Conservation (phyloP, 257 asterid species). For the Solanum tarijense region DNA sequence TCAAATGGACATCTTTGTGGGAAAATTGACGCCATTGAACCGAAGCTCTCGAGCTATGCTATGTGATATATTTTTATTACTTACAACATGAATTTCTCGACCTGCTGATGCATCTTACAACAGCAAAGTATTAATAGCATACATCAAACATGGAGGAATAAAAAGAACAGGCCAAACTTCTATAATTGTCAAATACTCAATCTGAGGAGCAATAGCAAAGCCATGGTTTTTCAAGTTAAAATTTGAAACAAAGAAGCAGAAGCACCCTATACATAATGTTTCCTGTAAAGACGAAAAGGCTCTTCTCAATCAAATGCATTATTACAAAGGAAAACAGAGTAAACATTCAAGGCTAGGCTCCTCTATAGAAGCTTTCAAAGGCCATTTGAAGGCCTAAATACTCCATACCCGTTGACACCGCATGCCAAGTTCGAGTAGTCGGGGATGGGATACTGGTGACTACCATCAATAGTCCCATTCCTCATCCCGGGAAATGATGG, state of each 20-base stretch:
- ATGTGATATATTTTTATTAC: not conserved
- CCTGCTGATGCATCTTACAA: not conserved
- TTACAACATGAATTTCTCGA: not conserved
- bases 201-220: not conserved
- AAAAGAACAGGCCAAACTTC: not conserved
- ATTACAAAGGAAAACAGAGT: not conserved
- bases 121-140: not conserved
- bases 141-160: not conserved
- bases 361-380: slow-evolving; percentile 15
- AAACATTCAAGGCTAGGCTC: slow-evolving; percentile 1
- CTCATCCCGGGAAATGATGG: slow-evolving; percentile 24
- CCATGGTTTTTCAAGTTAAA: not conserved
- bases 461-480: slow-evolving; percentile 33
- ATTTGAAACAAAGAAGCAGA: slow-evolving; percentile 6
- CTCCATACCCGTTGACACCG: slow-evolving; percentile 52
- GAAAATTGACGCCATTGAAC: not conserved
- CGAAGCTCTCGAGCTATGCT: not conserved
- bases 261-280: slow-evolving; percentile 31
- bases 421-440: slow-evolving; percentile 45
- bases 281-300: slow-evolving; percentile 3
- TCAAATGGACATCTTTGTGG: not conserved
- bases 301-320: slow-evolving; percentile 8
- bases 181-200: not conserved
- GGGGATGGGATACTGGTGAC: slow-evolving; percentile 35
- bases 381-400: slow-evolving; percentile 75